Base-by-base conservation (phyloP, 129 eudicot genomes). In the Centaurea solstitialis region DNA sequence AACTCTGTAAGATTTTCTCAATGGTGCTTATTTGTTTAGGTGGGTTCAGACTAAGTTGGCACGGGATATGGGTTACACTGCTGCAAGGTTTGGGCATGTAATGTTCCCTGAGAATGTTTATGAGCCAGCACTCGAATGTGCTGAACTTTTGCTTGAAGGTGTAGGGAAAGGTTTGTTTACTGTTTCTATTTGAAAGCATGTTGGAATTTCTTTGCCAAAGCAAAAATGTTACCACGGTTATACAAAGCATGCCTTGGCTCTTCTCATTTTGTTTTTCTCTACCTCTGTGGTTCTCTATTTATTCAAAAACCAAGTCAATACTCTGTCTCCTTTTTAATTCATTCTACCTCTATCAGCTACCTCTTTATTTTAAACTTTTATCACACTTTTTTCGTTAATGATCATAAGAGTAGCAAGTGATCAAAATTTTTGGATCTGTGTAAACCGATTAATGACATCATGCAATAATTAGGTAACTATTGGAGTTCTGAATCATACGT, bases 31-130 rank as follows among this genome's bases (percentile, higher is more conserved):
- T 81, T 73, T 68, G 81, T 87, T 87, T 95, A 93, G 97, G 91
- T 88, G 97, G 90, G 89, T 95, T 85, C 94, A 95, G 99, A 88
- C 88, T 91, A 97, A 95, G 89, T 90, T 95, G 77, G 99, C 99
- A 43, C 87, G 88, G 78, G 94, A 89, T 77, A 84, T 95, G 93
- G 97, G 99, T 47, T 95, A 95, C 83, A 87, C 98, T 85, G 97
- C 98, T 75, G 99, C 98, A 0, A 93, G 99, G 75, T 95, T 77
- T 89, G 99, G 99, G 66, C 99, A 95, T 91, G 97, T 95, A 62
- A 95, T 95, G 99, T 95, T 92, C 72, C 99, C 99, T 30, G 97
- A 93, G 87, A 95, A 95, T 91, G 99, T 95, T 70, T 84, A 95
- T 81, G 99, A 95, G 82, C 99, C 99, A 45, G 99, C 94, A 21